Evolutionary conservation across 2,329 filamentous ascomycete species (phyloP), one percentile per base, ranked within the genome.

Genomic region (Aspergillus sp.): DNA sequence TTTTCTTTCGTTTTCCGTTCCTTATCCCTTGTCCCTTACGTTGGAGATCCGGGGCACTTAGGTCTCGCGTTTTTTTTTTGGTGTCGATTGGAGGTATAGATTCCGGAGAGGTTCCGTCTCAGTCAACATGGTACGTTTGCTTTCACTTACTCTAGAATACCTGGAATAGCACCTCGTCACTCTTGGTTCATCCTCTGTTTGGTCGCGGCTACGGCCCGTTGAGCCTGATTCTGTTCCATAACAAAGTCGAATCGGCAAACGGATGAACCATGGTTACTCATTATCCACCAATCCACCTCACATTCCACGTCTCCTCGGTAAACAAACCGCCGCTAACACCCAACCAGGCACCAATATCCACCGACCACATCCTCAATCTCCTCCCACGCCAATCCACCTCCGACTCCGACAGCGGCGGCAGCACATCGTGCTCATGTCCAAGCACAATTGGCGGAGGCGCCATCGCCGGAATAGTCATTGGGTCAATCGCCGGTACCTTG

Each of bases 401-500:
- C 22, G 47, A 41, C 54, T 38, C 41, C 25, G 28, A 38, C 54
- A 28, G 25, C 25, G 60, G 28, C 31, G 69, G 3, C 72, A 74
- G 13, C 72, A 73, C 53, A n/a, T 53, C 63, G 70, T 47, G 52
- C 57, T 34, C 47, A 31, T 67, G 65, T 46, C 71, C 74, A 2
- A 71, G 64, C 48, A 72, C 65, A 15, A 70, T 79, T 19, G 70
- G 67, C n/a, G 69, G 74, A 17, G 76, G 77, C 1, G 75, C 64
- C 4, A 75, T 79, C 30, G 77, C 76, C 0, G 77, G 77, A 9
- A 79, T 79, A 52, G 76, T 79, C 19, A 70, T 79, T 54, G 77
- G 77, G 11, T 71, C 73, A n/a, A 76, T 79, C 43, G 73, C 69
- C 4, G 77, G 75, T 7, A 75, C 73, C 0, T 68, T 78, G 2